Percentiles rank a stretch among this genome's conserved stretches.
phyloP scores from a whole-genome alignment of 1,284 basidiomycete species.

The Psilocybe mexicana region DNA sequence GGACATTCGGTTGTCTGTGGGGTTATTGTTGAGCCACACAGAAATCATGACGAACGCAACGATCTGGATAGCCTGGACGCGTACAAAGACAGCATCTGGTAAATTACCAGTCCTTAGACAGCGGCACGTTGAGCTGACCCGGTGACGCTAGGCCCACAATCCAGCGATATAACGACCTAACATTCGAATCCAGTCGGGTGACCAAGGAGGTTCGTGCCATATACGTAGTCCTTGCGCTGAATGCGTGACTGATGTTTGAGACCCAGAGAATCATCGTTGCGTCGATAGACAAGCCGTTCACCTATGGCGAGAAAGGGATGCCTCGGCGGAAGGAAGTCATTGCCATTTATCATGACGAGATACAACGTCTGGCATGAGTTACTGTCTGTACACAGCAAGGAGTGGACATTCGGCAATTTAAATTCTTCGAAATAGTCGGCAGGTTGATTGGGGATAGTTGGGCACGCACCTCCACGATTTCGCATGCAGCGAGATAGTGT shows the following conservation, averaged over 20 bases:
- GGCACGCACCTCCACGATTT: too few relatives aligned
- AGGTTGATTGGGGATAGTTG: too few relatives aligned
- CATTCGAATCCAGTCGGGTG: not conserved
- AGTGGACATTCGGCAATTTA: too few relatives aligned
- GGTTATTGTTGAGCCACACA: not conserved
- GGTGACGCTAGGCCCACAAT: not conserved
- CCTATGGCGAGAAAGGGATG: conserved; percentile 5
- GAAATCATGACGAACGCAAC: not conserved
- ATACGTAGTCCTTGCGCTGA: not conserved
- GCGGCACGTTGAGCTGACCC: not conserved
- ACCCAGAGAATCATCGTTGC: conserved; percentile 1
- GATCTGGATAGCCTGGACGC: not conserved
- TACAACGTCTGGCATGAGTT: not conserved
- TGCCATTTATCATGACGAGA: not conserved
- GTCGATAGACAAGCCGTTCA: not conserved
- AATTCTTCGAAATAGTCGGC: too few relatives aligned
- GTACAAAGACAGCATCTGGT: not conserved
- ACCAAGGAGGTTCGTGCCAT: not conserved
- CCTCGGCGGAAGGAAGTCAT: conserved; percentile 7
- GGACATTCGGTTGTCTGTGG: not conserved
- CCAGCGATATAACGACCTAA: not conserved
- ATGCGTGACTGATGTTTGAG: not conserved
- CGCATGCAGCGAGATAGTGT: too few relatives aligned
- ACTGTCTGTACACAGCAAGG: too few relatives aligned
- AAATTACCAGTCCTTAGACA: not conserved